Evolutionary conservation across 225 moss, liverwort and hornwort genomes (phyloP).

Genomic region (Polytrichum commune): DNA sequence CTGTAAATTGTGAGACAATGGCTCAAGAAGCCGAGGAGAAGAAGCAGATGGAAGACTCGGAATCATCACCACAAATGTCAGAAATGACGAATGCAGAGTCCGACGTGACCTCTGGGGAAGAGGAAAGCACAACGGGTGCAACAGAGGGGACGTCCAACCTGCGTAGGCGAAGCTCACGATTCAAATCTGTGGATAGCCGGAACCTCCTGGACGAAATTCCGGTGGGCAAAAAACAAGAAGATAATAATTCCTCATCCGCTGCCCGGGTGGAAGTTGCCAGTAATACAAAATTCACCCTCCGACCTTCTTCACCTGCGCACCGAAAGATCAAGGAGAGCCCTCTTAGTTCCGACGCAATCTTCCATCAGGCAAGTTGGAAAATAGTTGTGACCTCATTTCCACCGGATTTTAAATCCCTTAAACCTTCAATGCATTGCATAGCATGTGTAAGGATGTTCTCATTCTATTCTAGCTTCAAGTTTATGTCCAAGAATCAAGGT

Average conservation of each 20-base stretch:
- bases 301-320: constrained; percentile 66
- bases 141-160: neutral
- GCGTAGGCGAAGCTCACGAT: constrained; percentile 4
- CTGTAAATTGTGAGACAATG: neutral
- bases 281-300: constrained; percentile 20
- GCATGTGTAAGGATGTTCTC: no score
- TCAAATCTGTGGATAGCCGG: constrained; percentile 24
- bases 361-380: constrained; percentile 54
- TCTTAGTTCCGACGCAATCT: constrained; percentile 91
- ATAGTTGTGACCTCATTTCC: neutral
- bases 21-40: neutral
- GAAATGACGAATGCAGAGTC: constrained; percentile 27
- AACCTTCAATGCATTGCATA: no score
- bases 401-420: no score
- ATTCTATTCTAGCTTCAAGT: no score
- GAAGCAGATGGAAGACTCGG: constrained; percentile 7
- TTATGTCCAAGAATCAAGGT: no score
- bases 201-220: constrained; percentile 33
- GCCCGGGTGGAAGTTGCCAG: constrained; percentile 2
- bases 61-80: constrained; percentile 21
- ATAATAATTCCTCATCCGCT: no score
- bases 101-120: constrained; percentile 23
- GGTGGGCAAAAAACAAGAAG: constrained; percentile 17
- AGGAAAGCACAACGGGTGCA: constrained; percentile 4
- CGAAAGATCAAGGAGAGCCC: constrained; percentile 74